A percentile compares a stretch with the other conserved stretches of the same genome.
These are phyloP conservation scores for Mariannaea sp. DNA, from an alignment of 2,329 filamentous ascomycete genomes.

Conservation along the genomic window DNA sequence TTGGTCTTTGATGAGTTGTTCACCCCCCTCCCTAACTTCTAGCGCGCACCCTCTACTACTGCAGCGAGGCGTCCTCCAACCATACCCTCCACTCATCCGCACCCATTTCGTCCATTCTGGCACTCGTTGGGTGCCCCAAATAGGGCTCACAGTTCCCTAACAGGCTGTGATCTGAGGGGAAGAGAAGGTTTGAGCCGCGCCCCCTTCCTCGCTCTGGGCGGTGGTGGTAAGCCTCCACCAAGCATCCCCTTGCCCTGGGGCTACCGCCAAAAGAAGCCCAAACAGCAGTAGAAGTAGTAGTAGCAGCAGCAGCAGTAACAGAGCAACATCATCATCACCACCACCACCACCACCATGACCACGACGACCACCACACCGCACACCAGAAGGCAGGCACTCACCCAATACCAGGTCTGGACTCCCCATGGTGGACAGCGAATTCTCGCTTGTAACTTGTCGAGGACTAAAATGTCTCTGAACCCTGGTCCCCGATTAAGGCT, in stretches of 20 bases:
- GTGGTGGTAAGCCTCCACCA: slow-evolving; percentile 29
- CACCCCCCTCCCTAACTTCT: not conserved
- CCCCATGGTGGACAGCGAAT: slow-evolving; percentile 19
- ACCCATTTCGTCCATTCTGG: not conserved
- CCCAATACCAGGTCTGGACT: slow-evolving; percentile 30
- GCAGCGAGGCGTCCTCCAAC: slow-evolving; percentile 6
- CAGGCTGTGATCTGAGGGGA: not conserved
- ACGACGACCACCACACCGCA: no score
- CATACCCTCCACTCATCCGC: slow-evolving; percentile 7
- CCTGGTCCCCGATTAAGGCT: slow-evolving; percentile 25
- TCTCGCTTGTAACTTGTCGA: slow-evolving; percentile 27
- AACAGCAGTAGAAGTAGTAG: no score
- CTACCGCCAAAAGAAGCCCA: slow-evolving; percentile 10
- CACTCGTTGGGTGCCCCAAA: not conserved
- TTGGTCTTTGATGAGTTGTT: not conserved
- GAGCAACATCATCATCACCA: no score
- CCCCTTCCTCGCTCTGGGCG: slow-evolving; percentile 4
- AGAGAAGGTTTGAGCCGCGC: slow-evolving; percentile 10
- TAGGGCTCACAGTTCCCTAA: slow-evolving; percentile 15
- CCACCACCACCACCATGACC: no score
- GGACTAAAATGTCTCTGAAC: slow-evolving; percentile 20
- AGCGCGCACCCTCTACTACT: slow-evolving; percentile 12
- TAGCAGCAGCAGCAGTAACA: no score
- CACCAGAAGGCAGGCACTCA: slow-evolving; percentile 2
- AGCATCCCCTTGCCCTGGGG: slow-evolving; percentile 21